These are phyloP conservation scores for Sporisorium exsertum DNA, from an alignment of 1,284 basidiomycete genomes.

Conservation along the genomic window DNA sequence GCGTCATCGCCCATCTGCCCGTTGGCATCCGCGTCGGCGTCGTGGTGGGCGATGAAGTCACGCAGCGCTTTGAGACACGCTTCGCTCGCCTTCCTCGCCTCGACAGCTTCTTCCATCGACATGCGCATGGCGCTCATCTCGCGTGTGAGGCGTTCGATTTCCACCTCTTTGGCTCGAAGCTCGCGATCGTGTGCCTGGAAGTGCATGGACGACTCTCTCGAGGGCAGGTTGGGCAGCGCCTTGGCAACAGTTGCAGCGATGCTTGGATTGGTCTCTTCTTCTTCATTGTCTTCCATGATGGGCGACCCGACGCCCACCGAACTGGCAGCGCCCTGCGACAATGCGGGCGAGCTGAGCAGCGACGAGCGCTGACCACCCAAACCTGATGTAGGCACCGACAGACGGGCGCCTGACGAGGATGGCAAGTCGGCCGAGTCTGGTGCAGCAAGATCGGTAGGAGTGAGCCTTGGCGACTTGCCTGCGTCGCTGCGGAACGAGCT, in stretches of 20 bases:
- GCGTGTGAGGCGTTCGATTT: slow-evolving; percentile 51
- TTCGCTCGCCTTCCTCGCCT: slow-evolving; percentile 65
- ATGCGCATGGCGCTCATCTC: slow-evolving; percentile 52
- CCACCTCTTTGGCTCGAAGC: slow-evolving; percentile 56
- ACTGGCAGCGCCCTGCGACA: slow-evolving; percentile 46
- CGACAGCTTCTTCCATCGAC: slow-evolving; percentile 59
- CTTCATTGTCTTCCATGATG: slow-evolving; percentile 51
- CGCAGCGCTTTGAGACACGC: slow-evolving; percentile 58
- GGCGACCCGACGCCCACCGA: slow-evolving; percentile 44
- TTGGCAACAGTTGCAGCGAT: slow-evolving; percentile 6
- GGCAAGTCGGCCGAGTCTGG: slow-evolving; percentile 17
- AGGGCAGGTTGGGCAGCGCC: slow-evolving; percentile 19
- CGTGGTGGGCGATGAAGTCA: slow-evolving; percentile 53
- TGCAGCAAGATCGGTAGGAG: slow-evolving; percentile 12
- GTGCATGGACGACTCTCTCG: slow-evolving; percentile 25
- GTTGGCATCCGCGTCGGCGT: slow-evolving; percentile 41
- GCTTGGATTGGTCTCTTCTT: slow-evolving; percentile 22
- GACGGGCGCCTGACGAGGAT: slow-evolving; percentile 21
- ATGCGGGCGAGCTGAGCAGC: slow-evolving; percentile 34
- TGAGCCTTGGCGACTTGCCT: slow-evolving; percentile 29
- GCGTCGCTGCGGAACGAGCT: slow-evolving; percentile 50
- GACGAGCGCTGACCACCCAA: slow-evolving; percentile 15
- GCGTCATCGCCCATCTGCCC: slow-evolving; percentile 39
- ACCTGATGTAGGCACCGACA: slow-evolving; percentile 25
- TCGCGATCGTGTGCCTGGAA: slow-evolving; percentile 32